Evolutionary conservation across 495 filamentous ascomycete genomes (phyloP), one percentile per base, ranked within the genome.

Genomic region (Daldinia childiae): DNA sequence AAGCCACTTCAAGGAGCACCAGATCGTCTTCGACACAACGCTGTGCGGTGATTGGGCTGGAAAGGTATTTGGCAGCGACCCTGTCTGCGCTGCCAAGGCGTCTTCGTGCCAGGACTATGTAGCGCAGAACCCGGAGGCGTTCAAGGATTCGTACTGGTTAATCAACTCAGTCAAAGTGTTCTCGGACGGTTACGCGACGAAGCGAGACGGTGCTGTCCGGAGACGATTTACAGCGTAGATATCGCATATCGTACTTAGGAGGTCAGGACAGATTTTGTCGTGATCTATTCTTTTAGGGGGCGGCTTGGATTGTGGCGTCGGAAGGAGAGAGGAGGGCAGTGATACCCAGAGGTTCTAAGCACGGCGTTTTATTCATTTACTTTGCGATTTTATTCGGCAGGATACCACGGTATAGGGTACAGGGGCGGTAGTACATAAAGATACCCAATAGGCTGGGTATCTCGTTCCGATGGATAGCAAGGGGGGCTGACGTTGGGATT

Each of bases 11-110:
- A 83, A 81, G 66, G 75, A 90, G 50, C 90, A 95, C 79, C 85
- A 87, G 12, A 90, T 97, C 57, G 84, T 96, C 62, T 89, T 97
- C 76, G 87, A 98, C 79, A 91, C 89, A 0, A 91, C 90, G 1
- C 93, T 97, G 80, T 98, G 95, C 79, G 95, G 95, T 39, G 89
- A 93, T 68, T 97, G 92, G 92, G 93, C 93, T 17, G 94, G 92
- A 36, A 82, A 86, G 52, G 86, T 88, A 27, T 90, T 85, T 82
- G 58, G 34, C 12, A 14, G 29, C 11, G 80, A 83, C 64, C 26
- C 66, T 11, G 74, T 76, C 45, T 88, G 86, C 73, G 64, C 71
- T 24, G 60, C 76, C 51, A 78, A 79, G 64, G 86, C 83, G 4
- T 30, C 78, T 8, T 88, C 84, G 38, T 93, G 92, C 74, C 75